A percentile compares a stretch with the other conserved stretches of the same genome.
These are phyloP conservation scores for Exobasidium rhododendri DNA, from an alignment of 1,284 basidiomycete species.

Conservation along the genomic window DNA sequence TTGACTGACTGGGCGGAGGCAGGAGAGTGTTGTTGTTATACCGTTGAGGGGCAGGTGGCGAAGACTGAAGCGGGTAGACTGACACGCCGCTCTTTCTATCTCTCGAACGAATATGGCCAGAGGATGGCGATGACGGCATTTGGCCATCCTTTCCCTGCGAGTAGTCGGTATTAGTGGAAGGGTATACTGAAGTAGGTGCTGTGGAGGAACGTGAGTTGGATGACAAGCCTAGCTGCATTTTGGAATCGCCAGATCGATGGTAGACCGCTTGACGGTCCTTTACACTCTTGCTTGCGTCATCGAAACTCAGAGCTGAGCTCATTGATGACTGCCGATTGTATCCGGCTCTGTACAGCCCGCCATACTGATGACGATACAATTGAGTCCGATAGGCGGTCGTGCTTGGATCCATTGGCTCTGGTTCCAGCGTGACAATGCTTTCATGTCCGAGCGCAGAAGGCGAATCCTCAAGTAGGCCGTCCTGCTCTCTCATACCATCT, in stretches of 20 bases:
- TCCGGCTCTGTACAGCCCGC: slow-evolving; percentile 14
- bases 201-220: slow-evolving; percentile 9
- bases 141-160: not conserved
- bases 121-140: not conserved
- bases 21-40: not conserved
- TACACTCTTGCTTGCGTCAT: not conserved
- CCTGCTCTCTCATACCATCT: slow-evolving; percentile 1
- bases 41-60: not conserved
- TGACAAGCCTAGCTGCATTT: not conserved
- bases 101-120: not conserved
- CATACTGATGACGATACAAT: slow-evolving; percentile 16
- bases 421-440: slow-evolving; percentile 18
- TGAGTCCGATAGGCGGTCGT: slow-evolving; percentile 14
- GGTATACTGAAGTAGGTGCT: slow-evolving; percentile 12
- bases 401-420: slow-evolving; percentile 19
- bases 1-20: slow-evolving; percentile 1
- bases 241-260: slow-evolving; percentile 1
- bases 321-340: slow-evolving; percentile 9
- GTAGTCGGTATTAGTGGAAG: slow-evolving; percentile 11
- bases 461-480: not conserved
- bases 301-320: not conserved
- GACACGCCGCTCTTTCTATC: not conserved
- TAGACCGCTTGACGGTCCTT: not conserved
- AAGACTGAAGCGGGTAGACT: not conserved
- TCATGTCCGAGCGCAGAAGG: slow-evolving; percentile 12